Conservation (phyloP, 768 basidiomycete genomes). For the Boletus patriciae region DNA sequence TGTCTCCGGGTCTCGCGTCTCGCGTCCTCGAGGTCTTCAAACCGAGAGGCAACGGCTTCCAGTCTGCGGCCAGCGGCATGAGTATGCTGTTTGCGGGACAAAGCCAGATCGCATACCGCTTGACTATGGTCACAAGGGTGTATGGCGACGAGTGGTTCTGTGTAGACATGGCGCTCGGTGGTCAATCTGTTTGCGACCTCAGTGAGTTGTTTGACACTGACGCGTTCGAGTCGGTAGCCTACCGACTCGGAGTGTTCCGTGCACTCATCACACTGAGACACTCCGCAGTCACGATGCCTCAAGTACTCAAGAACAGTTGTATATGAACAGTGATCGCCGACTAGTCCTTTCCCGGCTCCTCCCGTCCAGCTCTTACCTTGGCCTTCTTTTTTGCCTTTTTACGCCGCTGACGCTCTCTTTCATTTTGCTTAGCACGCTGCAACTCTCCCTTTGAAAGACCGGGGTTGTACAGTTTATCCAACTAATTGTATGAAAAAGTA, state of each 20-base stretch:
- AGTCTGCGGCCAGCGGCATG: slow-evolving; percentile 48
- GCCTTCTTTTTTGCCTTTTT: slow-evolving; percentile 81
- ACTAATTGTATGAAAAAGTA: slow-evolving; percentile 39
- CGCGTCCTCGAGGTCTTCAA: slow-evolving; percentile 85
- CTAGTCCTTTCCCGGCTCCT: slow-evolving; percentile 16
- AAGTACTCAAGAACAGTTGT: not conserved
- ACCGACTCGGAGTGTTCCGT: slow-evolving; percentile 25
- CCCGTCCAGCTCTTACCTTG: slow-evolving; percentile 28
- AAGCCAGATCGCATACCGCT: slow-evolving; percentile 52
- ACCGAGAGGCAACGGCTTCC: slow-evolving; percentile 89
- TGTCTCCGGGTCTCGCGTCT: slow-evolving; percentile 26
- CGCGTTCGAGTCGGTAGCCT: not conserved
- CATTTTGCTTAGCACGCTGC: slow-evolving; percentile 67
- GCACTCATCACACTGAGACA: not conserved
- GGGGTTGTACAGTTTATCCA: slow-evolving; percentile 72
- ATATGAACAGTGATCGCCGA: not conserved
- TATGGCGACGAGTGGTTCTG: slow-evolving; percentile 55
- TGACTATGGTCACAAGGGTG: slow-evolving; percentile 79
- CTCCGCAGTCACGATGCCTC: not conserved
- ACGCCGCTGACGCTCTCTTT: slow-evolving; percentile 68
- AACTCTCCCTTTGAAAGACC: slow-evolving; percentile 73
- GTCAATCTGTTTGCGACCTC: not conserved
- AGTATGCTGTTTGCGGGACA: slow-evolving; percentile 4
- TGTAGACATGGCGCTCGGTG: slow-evolving; percentile 22
- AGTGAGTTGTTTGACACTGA: not conserved